Evolutionary conservation across 257 asterid species (phyloP).

Genomic region (Solanum acaule): DNA sequence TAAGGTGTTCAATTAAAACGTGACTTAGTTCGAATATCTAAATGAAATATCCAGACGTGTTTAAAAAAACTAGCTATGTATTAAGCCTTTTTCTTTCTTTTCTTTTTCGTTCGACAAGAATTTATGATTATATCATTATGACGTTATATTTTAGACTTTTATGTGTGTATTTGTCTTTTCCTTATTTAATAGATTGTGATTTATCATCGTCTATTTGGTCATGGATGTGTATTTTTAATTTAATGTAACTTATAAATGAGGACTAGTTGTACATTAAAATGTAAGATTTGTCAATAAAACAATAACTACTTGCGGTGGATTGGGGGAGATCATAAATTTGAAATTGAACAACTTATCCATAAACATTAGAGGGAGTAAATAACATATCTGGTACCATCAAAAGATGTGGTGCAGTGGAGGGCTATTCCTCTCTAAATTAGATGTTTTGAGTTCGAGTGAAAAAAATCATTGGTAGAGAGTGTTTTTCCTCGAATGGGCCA

Average conservation of each 20-base stretch:
- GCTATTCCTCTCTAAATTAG: background rate
- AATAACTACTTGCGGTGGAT: background rate
- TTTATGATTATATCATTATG: background rate
- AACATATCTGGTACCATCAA: background rate
- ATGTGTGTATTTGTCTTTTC: background rate
- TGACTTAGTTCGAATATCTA: background rate
- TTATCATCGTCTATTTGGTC: background rate
- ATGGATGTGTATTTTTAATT: background rate
- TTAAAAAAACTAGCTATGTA: background rate
- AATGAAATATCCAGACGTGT: background rate
- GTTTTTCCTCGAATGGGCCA: too few species aligned
- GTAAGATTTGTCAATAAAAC: background rate
- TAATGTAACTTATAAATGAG: background rate
- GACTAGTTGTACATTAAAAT: background rate
- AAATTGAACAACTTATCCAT: background rate
- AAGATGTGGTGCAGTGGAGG: background rate
- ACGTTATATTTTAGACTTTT: background rate
- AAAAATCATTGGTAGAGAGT: too few species aligned
- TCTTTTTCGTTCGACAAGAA: background rate
- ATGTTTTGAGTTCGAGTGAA: background rate
- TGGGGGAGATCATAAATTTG: background rate
- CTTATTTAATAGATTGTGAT: background rate
- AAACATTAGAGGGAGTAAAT: background rate
- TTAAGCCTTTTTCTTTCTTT: background rate
- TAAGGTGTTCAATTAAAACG: background rate